phyloP scores from a whole-genome alignment of 768 basidiomycete species.

The Lactarius indigo region DNA sequence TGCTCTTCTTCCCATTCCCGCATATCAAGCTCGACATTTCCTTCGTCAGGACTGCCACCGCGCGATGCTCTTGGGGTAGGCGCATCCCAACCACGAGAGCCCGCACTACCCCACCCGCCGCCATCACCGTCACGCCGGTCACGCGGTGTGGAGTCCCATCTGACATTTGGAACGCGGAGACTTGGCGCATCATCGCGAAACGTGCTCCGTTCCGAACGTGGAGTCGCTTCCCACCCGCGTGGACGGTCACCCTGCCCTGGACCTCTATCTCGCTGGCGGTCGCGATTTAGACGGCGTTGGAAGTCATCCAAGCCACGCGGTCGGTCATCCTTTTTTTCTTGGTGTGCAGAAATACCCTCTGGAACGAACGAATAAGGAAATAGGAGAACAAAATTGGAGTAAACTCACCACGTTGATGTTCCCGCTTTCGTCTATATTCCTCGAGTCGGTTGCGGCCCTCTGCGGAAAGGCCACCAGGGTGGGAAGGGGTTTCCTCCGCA shows the following conservation, averaged over 20 bases:
- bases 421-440: conserved; percentile 66
- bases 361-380: neutral
- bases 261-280: conserved; percentile 42
- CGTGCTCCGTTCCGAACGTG: conserved; percentile 51
- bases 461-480: conserved; percentile 85
- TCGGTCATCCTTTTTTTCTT: conserved; percentile 52
- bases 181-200: conserved; percentile 65
- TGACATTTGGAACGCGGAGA: conserved; percentile 85
- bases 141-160: conserved; percentile 92
- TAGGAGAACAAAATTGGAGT: neutral
- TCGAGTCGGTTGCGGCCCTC: conserved; percentile 67
- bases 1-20: conserved; percentile 99
- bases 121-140: conserved; percentile 50
- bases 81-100: conserved; percentile 68
- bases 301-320: conserved; percentile 89
- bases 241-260: conserved; percentile 26
- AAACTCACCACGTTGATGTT: conserved; percentile 60
- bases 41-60: conserved; percentile 66
- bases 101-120: conserved; percentile 59
- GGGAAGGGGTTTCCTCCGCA: conserved; percentile 90
- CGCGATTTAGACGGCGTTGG: conserved; percentile 85
- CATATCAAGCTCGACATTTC: conserved; percentile 60
- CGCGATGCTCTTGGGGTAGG: conserved; percentile 71
- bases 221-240: conserved; percentile 56
- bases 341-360: conserved; percentile 71